These are phyloP conservation scores for Neurospora sp. DNA, from an alignment of 495 filamentous ascomycete genomes.

Conservation along the genomic window DNA sequence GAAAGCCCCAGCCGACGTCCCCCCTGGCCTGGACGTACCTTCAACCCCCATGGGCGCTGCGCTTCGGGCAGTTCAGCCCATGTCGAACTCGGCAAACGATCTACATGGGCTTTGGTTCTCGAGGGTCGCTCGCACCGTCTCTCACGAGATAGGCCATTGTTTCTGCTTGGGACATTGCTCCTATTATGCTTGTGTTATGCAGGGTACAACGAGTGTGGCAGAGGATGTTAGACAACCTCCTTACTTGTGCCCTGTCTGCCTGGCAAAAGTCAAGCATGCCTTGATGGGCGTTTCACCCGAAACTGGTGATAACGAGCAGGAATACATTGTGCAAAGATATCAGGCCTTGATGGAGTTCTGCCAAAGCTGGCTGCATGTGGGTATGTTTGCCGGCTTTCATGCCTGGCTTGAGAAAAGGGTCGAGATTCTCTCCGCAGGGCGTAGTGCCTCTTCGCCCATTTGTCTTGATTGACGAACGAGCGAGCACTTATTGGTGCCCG, in stretches of 20 bases:
- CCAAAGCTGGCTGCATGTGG: slow-evolving; percentile 21
- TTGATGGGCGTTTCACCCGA: slow-evolving; percentile 7
- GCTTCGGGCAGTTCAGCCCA: slow-evolving; percentile 3
- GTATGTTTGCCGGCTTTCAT: slow-evolving; percentile 31
- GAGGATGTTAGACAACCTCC: slow-evolving; percentile 59
- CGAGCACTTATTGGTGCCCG: background rate
- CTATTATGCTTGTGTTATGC: slow-evolving; percentile 64
- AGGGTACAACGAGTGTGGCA: slow-evolving; percentile 45
- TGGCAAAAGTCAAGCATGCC: slow-evolving; percentile 39
- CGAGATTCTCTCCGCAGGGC: background rate
- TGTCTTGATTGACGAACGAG: background rate
- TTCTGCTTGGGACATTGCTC: slow-evolving; percentile 54
- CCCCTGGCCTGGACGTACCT: background rate
- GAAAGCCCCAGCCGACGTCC: background rate
- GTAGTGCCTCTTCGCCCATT: background rate
- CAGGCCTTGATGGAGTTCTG: slow-evolving; percentile 35
- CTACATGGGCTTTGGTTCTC: slow-evolving; percentile 42
- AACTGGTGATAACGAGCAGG: slow-evolving; percentile 2
- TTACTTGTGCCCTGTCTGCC: slow-evolving; percentile 55
- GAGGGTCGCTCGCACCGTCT: slow-evolving; percentile 44
- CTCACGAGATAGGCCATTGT: slow-evolving; percentile 59
- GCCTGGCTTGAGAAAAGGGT: slow-evolving; percentile 28
- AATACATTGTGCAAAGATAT: slow-evolving; percentile 31
- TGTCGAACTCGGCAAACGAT: slow-evolving; percentile 2
- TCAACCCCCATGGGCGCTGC: slow-evolving; percentile 4